Conservation (phyloP, 2,329 filamentous ascomycete species). For the Penicillium sp. region DNA sequence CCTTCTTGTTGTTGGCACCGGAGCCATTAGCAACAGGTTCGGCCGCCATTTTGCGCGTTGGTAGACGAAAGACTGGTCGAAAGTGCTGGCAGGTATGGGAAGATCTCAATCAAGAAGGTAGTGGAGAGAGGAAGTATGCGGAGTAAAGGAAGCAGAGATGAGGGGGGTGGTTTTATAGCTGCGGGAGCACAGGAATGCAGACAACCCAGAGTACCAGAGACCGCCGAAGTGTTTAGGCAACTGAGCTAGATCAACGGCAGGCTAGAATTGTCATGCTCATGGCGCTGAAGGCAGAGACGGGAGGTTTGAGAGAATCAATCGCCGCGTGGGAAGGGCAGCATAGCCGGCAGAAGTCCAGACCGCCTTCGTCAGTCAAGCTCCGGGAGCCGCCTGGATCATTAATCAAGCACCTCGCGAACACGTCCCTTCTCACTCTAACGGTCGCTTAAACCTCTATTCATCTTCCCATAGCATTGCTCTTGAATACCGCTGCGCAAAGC, state of each 20-base stretch:
- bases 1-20: slow-evolving; percentile 71
- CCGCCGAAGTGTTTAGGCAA: slow-evolving; percentile 14
- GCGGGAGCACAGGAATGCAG: slow-evolving; percentile 15
- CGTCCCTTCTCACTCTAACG: slow-evolving; percentile 15
- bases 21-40: slow-evolving; percentile 59
- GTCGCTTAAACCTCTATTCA: slow-evolving; percentile 19
- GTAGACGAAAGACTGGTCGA: slow-evolving; percentile 13
- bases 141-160: slow-evolving; percentile 21
- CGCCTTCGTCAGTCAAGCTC: slow-evolving; percentile 44
- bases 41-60: slow-evolving; percentile 53
- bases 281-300: slow-evolving; percentile 29
- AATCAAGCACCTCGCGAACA: slow-evolving; percentile 18
- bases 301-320: slow-evolving; percentile 36
- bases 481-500: slow-evolving; percentile 3
- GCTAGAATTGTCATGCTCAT: slow-evolving; percentile 27
- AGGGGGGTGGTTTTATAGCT: slow-evolving; percentile 12
- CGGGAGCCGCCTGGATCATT: slow-evolving; percentile 20
- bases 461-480: slow-evolving; percentile 9
- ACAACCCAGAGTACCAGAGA: slow-evolving; percentile 19
- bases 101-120: slow-evolving; percentile 16
- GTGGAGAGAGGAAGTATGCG: slow-evolving; percentile 25
- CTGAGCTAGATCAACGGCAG: slow-evolving; percentile 19
- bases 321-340: slow-evolving; percentile 29
- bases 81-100: background rate
- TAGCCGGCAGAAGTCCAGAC: slow-evolving; percentile 33